Evolutionary conservation across 768 basidiomycete species (phyloP), one percentile per base, ranked within the genome.

Genomic region (Russula emetica): DNA sequence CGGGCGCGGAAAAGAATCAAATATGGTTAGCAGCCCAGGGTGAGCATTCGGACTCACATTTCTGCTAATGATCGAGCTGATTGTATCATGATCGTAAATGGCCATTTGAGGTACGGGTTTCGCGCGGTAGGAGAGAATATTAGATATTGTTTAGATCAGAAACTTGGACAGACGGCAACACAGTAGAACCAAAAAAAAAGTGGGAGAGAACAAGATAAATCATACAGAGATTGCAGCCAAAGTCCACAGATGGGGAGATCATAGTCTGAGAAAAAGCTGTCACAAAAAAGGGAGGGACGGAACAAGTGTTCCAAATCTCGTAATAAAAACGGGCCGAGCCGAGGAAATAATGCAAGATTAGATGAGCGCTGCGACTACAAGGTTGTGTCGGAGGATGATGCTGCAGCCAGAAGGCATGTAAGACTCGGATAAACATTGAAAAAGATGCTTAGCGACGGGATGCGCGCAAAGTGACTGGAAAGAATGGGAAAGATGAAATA

Each of bases 381-480:
- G 83, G 72, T 82, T 85, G 61, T 78, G 75, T 70, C 87, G 85
- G 66, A 90, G 80, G 70, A 85, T 80, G 71, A 87, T 87, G 79
- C 87, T 88, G 78, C 72, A 71, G 66, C 69, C 70, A 68, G 72
- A 70, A 44, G 38, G 63, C 60, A 59, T 26, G 64, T 67, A 70
- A 62, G 66, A n/a, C n/a, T n/a, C n/a, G n/a, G n/a, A 69, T 62
- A 66, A 70, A 72, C 68, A 69, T 70, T 71, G 68, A 63, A 67
- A 56, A 66, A 67, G 62, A 71, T 71, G 73, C 71, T 77, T 76
- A 73, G 74, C 69, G 47, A 64, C 59, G 60, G 62, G 61, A 58
- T 64, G 64, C 60, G 55, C 62, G 67, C 62, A 59, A 59, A 56
- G 60, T 63, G 63, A 66, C 58, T 61, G 69, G 74, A 75, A 72